A percentile compares a stretch with the other conserved stretches of the same genome.
Evolutionary conservation across 2,329 filamentous ascomycete genomes (phyloP).

Genomic region (Hypoxylon rubiginosum): DNA sequence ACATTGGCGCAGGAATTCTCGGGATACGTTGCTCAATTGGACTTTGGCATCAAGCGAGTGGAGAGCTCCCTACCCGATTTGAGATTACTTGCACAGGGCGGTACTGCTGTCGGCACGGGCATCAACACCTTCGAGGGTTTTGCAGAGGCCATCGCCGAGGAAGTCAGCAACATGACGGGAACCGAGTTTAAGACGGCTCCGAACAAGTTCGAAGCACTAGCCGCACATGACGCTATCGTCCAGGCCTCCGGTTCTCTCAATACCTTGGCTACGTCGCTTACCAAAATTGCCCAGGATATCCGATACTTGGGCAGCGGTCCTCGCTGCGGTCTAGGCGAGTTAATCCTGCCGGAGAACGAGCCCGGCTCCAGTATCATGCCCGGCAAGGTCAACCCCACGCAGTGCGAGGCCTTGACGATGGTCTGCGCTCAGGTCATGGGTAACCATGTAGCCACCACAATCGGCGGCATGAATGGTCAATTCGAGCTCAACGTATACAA

Average conservation of each 20-base stretch:
- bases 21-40: conserved; percentile 94
- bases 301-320: conserved; percentile 96
- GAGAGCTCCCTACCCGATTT: conserved; percentile 86
- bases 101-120: conserved; percentile 95
- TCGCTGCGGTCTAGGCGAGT: conserved; percentile 93
- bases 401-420: conserved; percentile 98
- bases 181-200: conserved; percentile 95
- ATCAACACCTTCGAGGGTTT: conserved; percentile 98
- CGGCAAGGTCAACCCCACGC: conserved; percentile 98
- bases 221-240: conserved; percentile 94
- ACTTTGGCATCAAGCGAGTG: conserved; percentile 89
- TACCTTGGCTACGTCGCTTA: conserved; percentile 89
- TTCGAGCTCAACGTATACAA: conserved; percentile 99
- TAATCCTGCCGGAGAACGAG: conserved; percentile 96
- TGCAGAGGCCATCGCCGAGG: conserved; percentile 89
- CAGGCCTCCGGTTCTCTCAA: conserved; percentile 95
- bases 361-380: conserved; percentile 99
- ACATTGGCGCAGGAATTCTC: conserved; percentile 98
- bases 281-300: conserved; percentile 98
- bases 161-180: conserved; percentile 93
- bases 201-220: conserved; percentile 98
- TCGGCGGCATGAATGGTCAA: conserved; percentile 96
- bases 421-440: conserved; percentile 97
- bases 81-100: conserved; percentile 90
- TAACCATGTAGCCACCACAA: conserved; percentile 92